A percentile compares a stretch with the other conserved stretches of the same genome.
Conservation (phyloP, 331 rosid genomes). For the Acacia concinna region DNA sequence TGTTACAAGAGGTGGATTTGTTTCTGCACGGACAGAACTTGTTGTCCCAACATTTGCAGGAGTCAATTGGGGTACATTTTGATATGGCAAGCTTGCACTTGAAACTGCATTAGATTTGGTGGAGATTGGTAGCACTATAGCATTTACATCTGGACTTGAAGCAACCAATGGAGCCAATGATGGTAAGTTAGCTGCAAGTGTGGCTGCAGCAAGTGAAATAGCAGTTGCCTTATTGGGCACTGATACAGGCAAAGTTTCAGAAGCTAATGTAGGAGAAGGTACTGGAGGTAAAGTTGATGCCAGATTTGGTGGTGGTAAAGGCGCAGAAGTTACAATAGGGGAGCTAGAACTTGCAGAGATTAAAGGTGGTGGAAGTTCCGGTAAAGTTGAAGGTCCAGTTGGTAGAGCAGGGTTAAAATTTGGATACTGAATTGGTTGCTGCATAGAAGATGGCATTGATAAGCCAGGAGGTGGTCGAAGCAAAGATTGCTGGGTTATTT, state of each 20-base stretch:
- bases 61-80: slow-evolving; percentile 53
- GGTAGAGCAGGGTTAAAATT: slow-evolving; percentile 56
- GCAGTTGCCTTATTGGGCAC: slow-evolving; percentile 51
- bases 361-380: slow-evolving; percentile 56
- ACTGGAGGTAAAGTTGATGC: slow-evolving; percentile 47
- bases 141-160: slow-evolving; percentile 47
- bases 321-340: slow-evolving; percentile 42
- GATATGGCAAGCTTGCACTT: slow-evolving; percentile 56
- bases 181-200: slow-evolving; percentile 43
- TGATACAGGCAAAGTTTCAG: slow-evolving; percentile 57
- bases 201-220: slow-evolving; percentile 45
- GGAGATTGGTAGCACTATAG: slow-evolving; percentile 45
- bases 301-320: slow-evolving; percentile 43
- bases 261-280: slow-evolving; percentile 49
- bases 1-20: slow-evolving; percentile 68
- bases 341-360: slow-evolving; percentile 50
- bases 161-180: slow-evolving; percentile 48
- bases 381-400: slow-evolving; percentile 53
- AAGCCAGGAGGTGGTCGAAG: slow-evolving; percentile 82
- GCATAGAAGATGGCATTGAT: slow-evolving; percentile 72
- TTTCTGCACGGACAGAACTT: slow-evolving; percentile 49
- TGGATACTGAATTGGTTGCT: slow-evolving; percentile 73
- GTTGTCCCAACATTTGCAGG: slow-evolving; percentile 57
- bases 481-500: slow-evolving; percentile 71
- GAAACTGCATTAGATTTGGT: slow-evolving; percentile 56